These are phyloP conservation scores for Fusarium sp. DNA, from an alignment of 2,329 filamentous ascomycete genomes.

Conservation along the genomic window DNA sequence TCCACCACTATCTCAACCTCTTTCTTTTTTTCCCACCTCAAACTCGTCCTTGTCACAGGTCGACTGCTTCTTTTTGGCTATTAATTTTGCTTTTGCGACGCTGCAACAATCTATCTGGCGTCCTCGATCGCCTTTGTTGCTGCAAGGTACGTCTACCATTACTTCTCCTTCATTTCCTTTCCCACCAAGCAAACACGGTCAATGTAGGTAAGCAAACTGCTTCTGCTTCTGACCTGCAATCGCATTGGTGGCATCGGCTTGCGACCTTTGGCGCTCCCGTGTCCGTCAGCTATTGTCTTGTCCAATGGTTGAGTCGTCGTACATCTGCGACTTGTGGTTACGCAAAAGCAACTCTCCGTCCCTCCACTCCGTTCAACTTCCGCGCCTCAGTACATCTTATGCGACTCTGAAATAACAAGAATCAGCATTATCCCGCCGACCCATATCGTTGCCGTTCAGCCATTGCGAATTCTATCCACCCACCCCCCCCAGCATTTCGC, in stretches of 20 bases:
- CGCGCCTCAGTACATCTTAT: slow-evolving; percentile 30
- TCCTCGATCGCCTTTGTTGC: slow-evolving; percentile 25
- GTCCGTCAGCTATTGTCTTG: slow-evolving; percentile 31
- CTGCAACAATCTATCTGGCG: slow-evolving; percentile 23
- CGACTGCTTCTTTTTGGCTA: slow-evolving; percentile 24
- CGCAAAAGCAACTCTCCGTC: slow-evolving; percentile 43
- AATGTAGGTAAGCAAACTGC: slow-evolving; percentile 15
- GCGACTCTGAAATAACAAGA: slow-evolving; percentile 41
- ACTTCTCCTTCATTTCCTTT: slow-evolving; percentile 20
- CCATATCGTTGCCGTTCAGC: slow-evolving; percentile 27
- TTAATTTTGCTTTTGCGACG: slow-evolving; percentile 38
- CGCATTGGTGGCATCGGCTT: slow-evolving; percentile 36
- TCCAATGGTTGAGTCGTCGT: slow-evolving; percentile 31
- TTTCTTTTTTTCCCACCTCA: slow-evolving; percentile 5
- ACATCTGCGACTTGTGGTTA: slow-evolving; percentile 42
- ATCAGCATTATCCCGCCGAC: slow-evolving; percentile 34
- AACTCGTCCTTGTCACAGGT: slow-evolving; percentile 17
- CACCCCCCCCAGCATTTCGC: slow-evolving; percentile 20
- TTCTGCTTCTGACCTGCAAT: slow-evolving; percentile 26
- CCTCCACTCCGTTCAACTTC: slow-evolving; percentile 37
- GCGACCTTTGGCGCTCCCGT: slow-evolving; percentile 40
- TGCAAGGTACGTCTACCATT: slow-evolving; percentile 40
- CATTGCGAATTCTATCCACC: slow-evolving; percentile 28
- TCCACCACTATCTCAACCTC: slow-evolving; percentile 17
- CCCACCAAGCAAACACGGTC: slow-evolving; percentile 10